Base-by-base conservation (phyloP, 2,329 filamentous ascomycete species). In the Nemania serpens region DNA sequence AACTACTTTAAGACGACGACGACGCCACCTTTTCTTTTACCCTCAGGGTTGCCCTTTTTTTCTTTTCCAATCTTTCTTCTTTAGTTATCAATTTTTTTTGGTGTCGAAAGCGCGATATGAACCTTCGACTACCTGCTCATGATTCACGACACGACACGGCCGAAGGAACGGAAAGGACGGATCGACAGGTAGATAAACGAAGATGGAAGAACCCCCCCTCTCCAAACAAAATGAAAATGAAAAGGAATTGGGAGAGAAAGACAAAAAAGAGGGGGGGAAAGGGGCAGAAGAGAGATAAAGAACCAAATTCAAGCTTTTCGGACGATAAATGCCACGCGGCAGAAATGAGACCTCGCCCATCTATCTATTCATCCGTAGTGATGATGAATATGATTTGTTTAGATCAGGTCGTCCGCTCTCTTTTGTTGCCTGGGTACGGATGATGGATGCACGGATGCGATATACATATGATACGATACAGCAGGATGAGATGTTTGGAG, bases 21-120 rank as follows among this genome's bases (percentile, higher is more conserved):
- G 43, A 25, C 25, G 25, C 25, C 25, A 29, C 25, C 11, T 59
- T 36, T 43, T 62, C 51, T 29, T 45, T 39, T 57, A 65, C 39
- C 41, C 36, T 34, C 20, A 50, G 66, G 65, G 70, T 73, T 69
- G 66, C 65, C 68, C 56, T 69, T 63, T 66, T 54, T 55, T 36
- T 7, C 34, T 2, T 33, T 45, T 55, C 17, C 33, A 45, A 9
- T 45, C 39, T 34, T 11, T 55, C 18, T 18, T 15, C 34, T 47
- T 33, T 3, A 47, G 17, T 42, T 29, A 29, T 29, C 25, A n/a
- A n/a, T n/a, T n/a, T n/a, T 29, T 29, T 29, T 29, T 7, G 25
- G 25, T 29, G 25, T 29, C 25, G 25, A 29, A 29, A n/a, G n/a
- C n/a, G n/a, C n/a, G n/a, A n/a, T n/a, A n/a, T n/a, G 25, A 29